Evolutionary conservation across 2,329 filamentous ascomycete species (phyloP).

Genomic region (Orbilia ellipsospora): DNA sequence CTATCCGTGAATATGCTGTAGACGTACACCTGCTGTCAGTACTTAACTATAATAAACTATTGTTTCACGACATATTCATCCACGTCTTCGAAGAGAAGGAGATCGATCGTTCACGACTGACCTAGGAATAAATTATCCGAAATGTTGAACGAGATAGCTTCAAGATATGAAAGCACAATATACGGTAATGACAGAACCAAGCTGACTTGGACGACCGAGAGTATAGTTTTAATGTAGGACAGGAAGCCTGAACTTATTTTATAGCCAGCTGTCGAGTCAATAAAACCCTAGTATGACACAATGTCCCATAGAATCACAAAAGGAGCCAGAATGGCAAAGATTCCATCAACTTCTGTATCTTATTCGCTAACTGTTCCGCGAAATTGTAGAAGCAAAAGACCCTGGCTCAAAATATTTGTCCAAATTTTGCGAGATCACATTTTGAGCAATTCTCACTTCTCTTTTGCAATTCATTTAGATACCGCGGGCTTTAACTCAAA

Average conservation of each 20-base stretch:
- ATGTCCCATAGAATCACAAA: neutral
- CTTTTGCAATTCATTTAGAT: no score
- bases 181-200: slow-evolving; percentile 4
- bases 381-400: no score
- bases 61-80: neutral
- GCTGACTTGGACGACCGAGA: slow-evolving; percentile 1
- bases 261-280: neutral
- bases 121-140: slow-evolving; percentile 11
- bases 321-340: neutral
- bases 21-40: neutral
- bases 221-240: slow-evolving; percentile 28
- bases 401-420: no score
- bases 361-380: no score
- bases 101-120: slow-evolving; percentile 14
- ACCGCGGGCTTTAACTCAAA: no score
- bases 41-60: neutral
- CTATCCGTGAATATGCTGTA: neutral
- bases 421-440: no score
- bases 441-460: no score
- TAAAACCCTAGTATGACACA: no score
- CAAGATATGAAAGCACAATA: neutral
- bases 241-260: slow-evolving; percentile 19
- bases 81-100: neutral
- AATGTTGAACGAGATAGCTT: neutral
- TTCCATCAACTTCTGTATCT: neutral